Conservation (phyloP, 176 grass and related monocot genomes). For the Luzula sylvatica region DNA sequence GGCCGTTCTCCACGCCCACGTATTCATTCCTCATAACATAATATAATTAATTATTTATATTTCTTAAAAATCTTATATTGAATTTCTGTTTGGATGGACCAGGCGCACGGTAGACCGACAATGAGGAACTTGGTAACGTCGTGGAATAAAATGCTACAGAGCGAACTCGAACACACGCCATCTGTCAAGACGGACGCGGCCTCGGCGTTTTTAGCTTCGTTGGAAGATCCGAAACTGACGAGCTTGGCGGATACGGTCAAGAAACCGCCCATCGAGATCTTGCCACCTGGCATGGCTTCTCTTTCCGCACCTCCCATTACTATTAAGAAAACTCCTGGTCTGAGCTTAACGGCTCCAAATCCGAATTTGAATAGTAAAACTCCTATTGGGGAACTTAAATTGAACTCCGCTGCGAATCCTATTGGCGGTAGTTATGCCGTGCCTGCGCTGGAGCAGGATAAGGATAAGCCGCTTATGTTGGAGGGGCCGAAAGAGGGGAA, state of each 20-base stretch:
- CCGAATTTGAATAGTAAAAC: constrained; percentile 4
- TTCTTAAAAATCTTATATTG: too few species aligned
- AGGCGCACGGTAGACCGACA: constrained; percentile 92
- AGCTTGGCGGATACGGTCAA: constrained; percentile 67
- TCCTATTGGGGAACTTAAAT: constrained; percentile 22
- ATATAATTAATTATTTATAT: too few species aligned
- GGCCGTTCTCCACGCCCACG: constrained; percentile 92
- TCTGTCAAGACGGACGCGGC: constrained; percentile 88
- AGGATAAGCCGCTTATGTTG: constrained; percentile 20
- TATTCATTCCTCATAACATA: too few species aligned
- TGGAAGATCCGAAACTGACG: constrained; percentile 89
- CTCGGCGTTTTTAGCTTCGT: constrained; percentile 85
- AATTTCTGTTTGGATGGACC: background rate
- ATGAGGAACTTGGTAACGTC: constrained; percentile 68
- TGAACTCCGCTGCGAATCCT: constrained; percentile 23
- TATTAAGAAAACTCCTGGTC: constrained; percentile 41
- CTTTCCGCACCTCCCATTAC: constrained; percentile 75
- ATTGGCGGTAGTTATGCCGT: constrained; percentile 15
- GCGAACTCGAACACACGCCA: constrained; percentile 81
- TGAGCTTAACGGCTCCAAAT: constrained; percentile 17
- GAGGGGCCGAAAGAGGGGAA: constrained; percentile 13
- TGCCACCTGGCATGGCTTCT: constrained; percentile 93
- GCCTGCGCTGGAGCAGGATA: background rate
- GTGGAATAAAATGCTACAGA: constrained; percentile 95
- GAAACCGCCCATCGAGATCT: constrained; percentile 92